Percentiles rank a stretch among this genome's conserved stretches.
Evolutionary conservation across 2,329 filamentous ascomycete genomes (phyloP).

Genomic region (Hymenoscyphus repandus): DNA sequence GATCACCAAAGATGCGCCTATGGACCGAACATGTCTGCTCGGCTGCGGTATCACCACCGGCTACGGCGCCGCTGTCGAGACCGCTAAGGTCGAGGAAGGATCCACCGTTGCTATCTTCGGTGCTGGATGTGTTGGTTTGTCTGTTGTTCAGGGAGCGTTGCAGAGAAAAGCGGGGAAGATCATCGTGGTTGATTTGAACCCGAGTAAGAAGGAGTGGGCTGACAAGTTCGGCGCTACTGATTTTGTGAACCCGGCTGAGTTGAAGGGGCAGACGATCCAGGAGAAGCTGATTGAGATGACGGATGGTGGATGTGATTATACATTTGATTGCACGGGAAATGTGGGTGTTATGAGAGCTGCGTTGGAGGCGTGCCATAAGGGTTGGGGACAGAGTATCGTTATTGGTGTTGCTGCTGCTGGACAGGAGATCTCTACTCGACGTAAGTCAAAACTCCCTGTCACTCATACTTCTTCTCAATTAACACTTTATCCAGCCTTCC

Average conservation of each 20-base stretch:
- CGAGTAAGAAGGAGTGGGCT: constrained; percentile 84
- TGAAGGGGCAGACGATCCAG: constrained; percentile 74
- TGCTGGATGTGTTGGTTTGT: constrained; percentile 91
- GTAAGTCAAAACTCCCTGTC: constrained; percentile 50
- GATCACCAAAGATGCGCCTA: constrained; percentile 82
- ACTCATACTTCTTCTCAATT: constrained; percentile 1
- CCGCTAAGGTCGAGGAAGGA: constrained; percentile 85
- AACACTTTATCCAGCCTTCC: no score
- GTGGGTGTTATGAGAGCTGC: constrained; percentile 93
- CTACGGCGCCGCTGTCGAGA: constrained; percentile 92
- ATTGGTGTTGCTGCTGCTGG: constrained; percentile 96
- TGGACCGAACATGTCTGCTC: constrained; percentile 93
- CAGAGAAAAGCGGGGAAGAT: constrained; percentile 42
- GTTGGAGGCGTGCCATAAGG: constrained; percentile 97
- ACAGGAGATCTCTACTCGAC: constrained; percentile 89
- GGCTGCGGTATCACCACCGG: constrained; percentile 98
- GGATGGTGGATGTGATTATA: constrained; percentile 96
- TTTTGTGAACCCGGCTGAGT: constrained; percentile 88
- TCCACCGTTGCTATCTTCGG: constrained; percentile 90
- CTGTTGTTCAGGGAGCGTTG: constrained; percentile 89
- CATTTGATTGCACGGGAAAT: constrained; percentile 98
- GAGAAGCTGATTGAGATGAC: constrained; percentile 96
- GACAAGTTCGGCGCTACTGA: constrained; percentile 94
- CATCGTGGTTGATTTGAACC: constrained; percentile 73
- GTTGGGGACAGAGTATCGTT: constrained; percentile 96